Base-by-base conservation (phyloP, 1,284 basidiomycete species). In the Malassezia vespertilionis region DNA sequence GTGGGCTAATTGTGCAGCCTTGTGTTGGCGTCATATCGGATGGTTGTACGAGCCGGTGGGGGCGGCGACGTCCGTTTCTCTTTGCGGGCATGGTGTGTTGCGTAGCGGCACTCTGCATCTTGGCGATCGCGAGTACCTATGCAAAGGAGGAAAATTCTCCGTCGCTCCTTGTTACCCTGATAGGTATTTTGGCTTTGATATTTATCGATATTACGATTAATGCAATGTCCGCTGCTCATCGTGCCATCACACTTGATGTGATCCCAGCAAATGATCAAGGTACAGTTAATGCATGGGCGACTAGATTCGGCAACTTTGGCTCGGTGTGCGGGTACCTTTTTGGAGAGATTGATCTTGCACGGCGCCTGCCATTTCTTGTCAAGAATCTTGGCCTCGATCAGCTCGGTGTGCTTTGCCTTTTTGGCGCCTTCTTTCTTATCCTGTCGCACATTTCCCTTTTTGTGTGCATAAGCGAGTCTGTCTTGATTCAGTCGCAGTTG, bases 161-260 rank as follows among this genome's bases (percentile, higher is more conserved):
- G 23, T 39, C 44, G 17, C 2, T 26, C 17, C 70, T 85, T 21
- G 83, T 83, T 1, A 80, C 90, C 39, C 78, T 76, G 56, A 75
- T 93, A 9, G 91, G 89, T 12, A 79, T 95, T 4, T 59, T 86
- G 14, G 76, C 88, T 2, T 85, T 97, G 40, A 93, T 86, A 63
- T 76, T 82, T 28, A 83, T 96, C 44, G 91, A 97, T 73, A 93
- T 96, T 63, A 80, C 82, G 21, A 84, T 96, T 54, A 96, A 96
- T 65, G 32, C 40, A 9, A 83, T 88, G 1, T 82, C 83, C 71
- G 84, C 86, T 0, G 78, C 85, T 22, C 84, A 88, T 64, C 82
- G 86, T 32, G 83, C 85, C 0, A 75, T 88, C 5, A 74, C 87
- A 14, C 81, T 89, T 1, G 78, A 79, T 60, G 74, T 76, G 2